Percentiles rank a stretch among this genome's conserved stretches.
Conservation (phyloP, 2,329 filamentous ascomycete species). For the Plenodomus tracheiphilus region DNA sequence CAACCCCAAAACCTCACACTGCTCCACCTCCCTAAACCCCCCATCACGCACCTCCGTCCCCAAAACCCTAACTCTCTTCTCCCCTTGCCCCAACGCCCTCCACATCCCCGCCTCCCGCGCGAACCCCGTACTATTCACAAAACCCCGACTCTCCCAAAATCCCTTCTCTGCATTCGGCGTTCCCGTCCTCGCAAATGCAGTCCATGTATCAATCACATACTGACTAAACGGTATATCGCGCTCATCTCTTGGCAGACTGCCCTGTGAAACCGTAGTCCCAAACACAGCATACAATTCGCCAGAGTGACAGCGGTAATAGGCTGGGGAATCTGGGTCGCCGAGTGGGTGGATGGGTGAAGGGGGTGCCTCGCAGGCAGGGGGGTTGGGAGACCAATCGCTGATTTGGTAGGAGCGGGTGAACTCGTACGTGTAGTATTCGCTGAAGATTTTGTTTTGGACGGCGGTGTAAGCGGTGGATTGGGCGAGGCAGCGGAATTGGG, state of each 20-base stretch:
- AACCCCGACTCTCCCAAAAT: conserved; percentile 33
- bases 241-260: conserved; percentile 30
- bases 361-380: conserved; percentile 42
- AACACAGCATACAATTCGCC: conserved; percentile 40
- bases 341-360: conserved; percentile 22
- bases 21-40: conserved; percentile 26
- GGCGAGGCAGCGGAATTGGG: conserved; percentile 35
- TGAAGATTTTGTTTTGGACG: conserved; percentile 27
- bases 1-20: conserved; percentile 30
- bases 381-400: conserved; percentile 31
- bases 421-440: conserved; percentile 32
- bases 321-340: conserved; percentile 26
- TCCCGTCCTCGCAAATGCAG: conserved; percentile 34
- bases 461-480: conserved; percentile 33
- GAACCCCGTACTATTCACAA: conserved; percentile 23
- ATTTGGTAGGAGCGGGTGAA: conserved; percentile 39
- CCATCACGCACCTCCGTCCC: conserved; percentile 25
- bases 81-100: conserved; percentile 13
- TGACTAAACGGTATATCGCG: conserved; percentile 38
- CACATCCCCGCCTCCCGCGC: conserved; percentile 16
- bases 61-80: conserved; percentile 23
- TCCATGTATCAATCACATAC: conserved; percentile 38
- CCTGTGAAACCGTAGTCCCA: conserved; percentile 41
- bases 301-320: conserved; percentile 24
- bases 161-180: conserved; percentile 25